Evolutionary conservation across 352 stramenopile genomes (phyloP), one percentile per base, ranked within the genome.

Genomic region (Pythium sukuiense): DNA sequence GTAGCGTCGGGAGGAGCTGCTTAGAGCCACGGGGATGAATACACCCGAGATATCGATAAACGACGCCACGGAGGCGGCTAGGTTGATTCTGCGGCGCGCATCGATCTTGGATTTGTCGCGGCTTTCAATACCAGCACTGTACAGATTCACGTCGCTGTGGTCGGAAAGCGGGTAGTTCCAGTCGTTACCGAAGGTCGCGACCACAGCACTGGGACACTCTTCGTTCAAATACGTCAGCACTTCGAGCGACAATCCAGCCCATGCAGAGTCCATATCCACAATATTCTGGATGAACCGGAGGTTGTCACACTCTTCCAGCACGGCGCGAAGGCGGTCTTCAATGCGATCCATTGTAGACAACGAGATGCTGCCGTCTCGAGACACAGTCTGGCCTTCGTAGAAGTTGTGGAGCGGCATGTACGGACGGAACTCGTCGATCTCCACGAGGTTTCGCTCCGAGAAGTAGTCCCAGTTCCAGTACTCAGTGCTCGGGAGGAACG

Each of bases 321-420:
- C 68, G 3, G 55, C 59, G 16, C 87, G 82, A 32, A 93, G 60
- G 9, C 77, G 77, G 45, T 95, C 85, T 66, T 93, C 73, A 8
- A 76, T 77, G 0, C 61, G 50, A 50, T 95, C 87, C 37, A 90
- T 59, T 30, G 83, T 92, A n/a, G 64, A n/a, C 16, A 70, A 65
- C 8, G 74, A 65, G 24, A 95, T 60, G 46, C 63, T 80, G n/a
- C 85, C 87, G 14, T 86, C 85, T 39, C 80, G 77, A 0, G 76
- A 69, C 24, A 65, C 59, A 1, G 74, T 53, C 5, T 78, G 73
- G 12, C 87, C 87, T 65, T 93, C 83, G 43, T 90, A 95, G 39
- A 90, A 87, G 64, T 95, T 95, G 73, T 95, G 85, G 62, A 95
- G 66, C 30, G 80, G 76, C 76, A 93, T 84, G 48, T 92, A 70